These are phyloP conservation scores for Leucoagaricus sp. DNA, from an alignment of 1,284 basidiomycete genomes.

Conservation along the genomic window DNA sequence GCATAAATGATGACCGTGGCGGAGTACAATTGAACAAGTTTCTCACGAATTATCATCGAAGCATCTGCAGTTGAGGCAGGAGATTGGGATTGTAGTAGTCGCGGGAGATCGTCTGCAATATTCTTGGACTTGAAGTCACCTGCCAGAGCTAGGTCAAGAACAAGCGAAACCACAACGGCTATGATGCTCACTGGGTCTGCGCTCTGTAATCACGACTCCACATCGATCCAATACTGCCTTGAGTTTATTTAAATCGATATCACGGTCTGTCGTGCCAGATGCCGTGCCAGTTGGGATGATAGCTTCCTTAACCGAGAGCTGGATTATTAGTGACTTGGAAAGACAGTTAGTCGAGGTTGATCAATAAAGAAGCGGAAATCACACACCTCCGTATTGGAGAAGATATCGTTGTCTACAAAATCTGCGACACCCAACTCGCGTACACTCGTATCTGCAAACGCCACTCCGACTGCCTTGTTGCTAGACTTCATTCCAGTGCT, in stretches of 20 bases:
- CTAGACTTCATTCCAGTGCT: conserved; percentile 50
- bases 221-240: conserved; percentile 87
- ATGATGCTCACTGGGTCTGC: conserved; percentile 72
- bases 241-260: conserved; percentile 87
- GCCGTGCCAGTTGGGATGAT: conserved; percentile 70
- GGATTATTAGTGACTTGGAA: conserved; percentile 86
- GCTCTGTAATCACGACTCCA: conserved; percentile 87
- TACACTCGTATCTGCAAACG: conserved; percentile 77
- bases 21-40: no score
- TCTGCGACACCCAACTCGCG: conserved; percentile 81
- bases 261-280: conserved; percentile 71
- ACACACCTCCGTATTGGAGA: conserved; percentile 90
- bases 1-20: no score
- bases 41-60: conserved; percentile 45
- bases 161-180: not conserved
- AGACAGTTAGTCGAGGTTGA: not conserved
- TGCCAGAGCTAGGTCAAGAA: conserved; percentile 30
- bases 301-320: conserved; percentile 96
- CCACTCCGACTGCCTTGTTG: conserved; percentile 66
- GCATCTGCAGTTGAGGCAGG: conserved; percentile 50
- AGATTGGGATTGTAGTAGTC: conserved; percentile 58
- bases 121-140: conserved; percentile 86
- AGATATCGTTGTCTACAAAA: conserved; percentile 94
- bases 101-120: conserved; percentile 83
- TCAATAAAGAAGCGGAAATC: not conserved